phyloP scores from a whole-genome alignment of 768 basidiomycete genomes.

The Lactifluus subvellereus region DNA sequence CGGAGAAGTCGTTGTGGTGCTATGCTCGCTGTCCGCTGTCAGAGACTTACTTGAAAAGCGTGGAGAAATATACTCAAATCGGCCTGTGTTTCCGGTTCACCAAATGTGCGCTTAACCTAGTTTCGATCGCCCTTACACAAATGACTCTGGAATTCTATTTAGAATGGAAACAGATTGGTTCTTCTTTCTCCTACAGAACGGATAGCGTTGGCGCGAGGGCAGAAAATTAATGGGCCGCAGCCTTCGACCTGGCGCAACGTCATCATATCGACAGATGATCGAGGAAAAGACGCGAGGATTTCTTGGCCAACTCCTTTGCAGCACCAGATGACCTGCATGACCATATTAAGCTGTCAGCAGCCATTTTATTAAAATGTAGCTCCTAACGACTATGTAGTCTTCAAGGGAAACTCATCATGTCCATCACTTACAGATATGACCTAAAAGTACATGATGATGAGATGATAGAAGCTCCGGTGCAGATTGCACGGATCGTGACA shows the following conservation, averaged over 20 bases:
- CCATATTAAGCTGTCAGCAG: background rate
- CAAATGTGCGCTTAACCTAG: background rate
- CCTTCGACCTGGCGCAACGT: background rate
- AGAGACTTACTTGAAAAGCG: slow-evolving; percentile 4
- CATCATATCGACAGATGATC: background rate
- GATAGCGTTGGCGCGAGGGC: background rate
- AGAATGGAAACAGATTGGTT: slow-evolving; percentile 1
- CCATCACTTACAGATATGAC: slow-evolving; percentile 9
- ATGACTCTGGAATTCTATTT: background rate
- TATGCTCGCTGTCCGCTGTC: background rate
- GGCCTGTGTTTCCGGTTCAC: background rate
- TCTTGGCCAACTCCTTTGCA: background rate
- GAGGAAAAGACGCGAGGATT: background rate
- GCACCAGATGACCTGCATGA: background rate
- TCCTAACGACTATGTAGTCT: background rate
- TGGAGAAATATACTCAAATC: slow-evolving; percentile 21
- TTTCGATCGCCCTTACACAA: no score
- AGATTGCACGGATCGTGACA: background rate
- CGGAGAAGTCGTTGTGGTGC: background rate
- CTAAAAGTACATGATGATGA: background rate
- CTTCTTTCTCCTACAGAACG: no score
- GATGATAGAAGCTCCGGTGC: background rate
- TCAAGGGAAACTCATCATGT: slow-evolving; percentile 5
- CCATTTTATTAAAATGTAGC: background rate
- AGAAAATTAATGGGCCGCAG: slow-evolving; percentile 3